Evolutionary conservation across 1,284 basidiomycete species (phyloP).

Genomic region (Malassezia caprae): DNA sequence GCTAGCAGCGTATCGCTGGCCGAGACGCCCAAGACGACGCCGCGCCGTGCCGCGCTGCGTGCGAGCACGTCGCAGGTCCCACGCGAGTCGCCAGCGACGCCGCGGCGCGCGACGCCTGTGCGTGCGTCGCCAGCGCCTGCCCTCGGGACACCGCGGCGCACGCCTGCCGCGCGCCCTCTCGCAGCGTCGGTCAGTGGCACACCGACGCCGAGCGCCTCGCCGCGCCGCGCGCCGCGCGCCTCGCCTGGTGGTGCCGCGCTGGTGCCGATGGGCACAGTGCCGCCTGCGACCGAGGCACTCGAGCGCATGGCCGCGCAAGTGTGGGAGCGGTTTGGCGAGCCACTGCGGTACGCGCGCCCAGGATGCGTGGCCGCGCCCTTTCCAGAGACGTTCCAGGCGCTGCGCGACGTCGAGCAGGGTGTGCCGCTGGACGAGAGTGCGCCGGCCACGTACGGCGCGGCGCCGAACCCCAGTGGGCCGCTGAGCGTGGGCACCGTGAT

Average conservation of each 20-base stretch:
- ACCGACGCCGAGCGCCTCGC: background rate
- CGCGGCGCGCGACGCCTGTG: background rate
- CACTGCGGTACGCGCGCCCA: conserved; percentile 28
- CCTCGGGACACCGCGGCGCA: background rate
- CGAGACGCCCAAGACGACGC: background rate
- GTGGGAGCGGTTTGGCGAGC: conserved; percentile 37
- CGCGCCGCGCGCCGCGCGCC: background rate
- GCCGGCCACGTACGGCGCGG: conserved; percentile 6
- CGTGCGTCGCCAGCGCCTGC: background rate
- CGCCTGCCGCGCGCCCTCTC: background rate
- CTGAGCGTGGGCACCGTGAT: conserved; percentile 26
- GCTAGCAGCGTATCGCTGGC: background rate
- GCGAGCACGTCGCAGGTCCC: background rate
- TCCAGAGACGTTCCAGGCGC: conserved; percentile 25
- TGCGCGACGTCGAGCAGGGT: conserved; percentile 20
- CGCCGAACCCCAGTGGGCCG: conserved; percentile 13
- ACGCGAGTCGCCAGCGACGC: background rate
- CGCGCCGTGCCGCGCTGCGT: background rate
- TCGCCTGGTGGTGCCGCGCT: background rate
- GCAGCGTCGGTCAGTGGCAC: background rate
- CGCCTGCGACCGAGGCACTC: conserved; percentile 28
- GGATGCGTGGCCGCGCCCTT: conserved; percentile 27
- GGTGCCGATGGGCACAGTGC: conserved; percentile 7
- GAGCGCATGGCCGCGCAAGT: conserved; percentile 32
- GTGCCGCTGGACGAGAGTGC: conserved; percentile 18